These are phyloP conservation scores for Porodaedalea pini DNA, from an alignment of 1,284 basidiomycete genomes.

Conservation along the genomic window DNA sequence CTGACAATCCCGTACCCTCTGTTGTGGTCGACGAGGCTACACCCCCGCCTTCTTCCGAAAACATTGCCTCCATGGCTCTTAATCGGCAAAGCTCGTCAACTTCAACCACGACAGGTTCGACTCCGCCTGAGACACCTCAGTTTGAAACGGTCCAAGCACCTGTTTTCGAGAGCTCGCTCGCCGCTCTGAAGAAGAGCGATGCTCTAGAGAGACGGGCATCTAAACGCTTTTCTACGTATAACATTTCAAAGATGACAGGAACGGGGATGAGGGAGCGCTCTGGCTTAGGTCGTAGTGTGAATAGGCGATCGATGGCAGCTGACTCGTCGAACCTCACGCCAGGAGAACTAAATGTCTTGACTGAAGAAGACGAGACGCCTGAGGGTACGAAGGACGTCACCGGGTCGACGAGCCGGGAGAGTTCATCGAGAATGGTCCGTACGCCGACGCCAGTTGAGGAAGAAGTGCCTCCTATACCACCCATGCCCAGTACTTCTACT, in stretches of 20 bases:
- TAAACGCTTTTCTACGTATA: conserved; percentile 95
- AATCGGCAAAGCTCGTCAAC: conserved; percentile 21
- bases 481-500: conserved; percentile 31
- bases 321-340: conserved; percentile 54
- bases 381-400: conserved; percentile 26
- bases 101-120: conserved; percentile 24
- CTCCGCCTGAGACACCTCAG: conserved; percentile 34
- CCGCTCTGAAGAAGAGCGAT: conserved; percentile 84
- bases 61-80: conserved; percentile 13
- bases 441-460: conserved; percentile 35
- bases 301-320: conserved; percentile 64
- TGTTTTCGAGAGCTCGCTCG: conserved; percentile 79
- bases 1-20: conserved; percentile 56
- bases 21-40: conserved; percentile 56
- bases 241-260: conserved; percentile 91
- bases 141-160: conserved; percentile 47
- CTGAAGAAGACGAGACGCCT: conserved; percentile 57
- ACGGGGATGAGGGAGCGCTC: conserved; percentile 40
- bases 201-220: conserved; percentile 89
- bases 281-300: conserved; percentile 37
- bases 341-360: conserved; percentile 64
- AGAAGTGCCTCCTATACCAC: conserved; percentile 43
- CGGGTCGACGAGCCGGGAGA: conserved; percentile 27
- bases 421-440: conserved; percentile 31
- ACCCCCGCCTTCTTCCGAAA: conserved; percentile 20